These are phyloP conservation scores for Aspergillus udagawae DNA, from an alignment of 2,329 filamentous ascomycete genomes.

Conservation along the genomic window DNA sequence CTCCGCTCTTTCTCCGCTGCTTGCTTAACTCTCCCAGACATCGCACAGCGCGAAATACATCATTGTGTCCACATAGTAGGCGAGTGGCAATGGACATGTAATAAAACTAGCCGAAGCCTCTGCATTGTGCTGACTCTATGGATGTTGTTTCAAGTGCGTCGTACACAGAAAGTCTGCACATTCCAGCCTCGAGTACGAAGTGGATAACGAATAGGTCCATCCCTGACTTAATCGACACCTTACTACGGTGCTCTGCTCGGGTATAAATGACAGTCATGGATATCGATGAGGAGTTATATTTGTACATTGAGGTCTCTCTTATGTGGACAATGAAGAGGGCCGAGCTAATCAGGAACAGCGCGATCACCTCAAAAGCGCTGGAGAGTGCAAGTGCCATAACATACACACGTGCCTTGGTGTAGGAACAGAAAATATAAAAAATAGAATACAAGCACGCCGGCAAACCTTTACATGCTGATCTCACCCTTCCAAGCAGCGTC, in stretches of 20 bases:
- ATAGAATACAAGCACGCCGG: constrained; percentile 13
- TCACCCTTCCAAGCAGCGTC: constrained; percentile 88
- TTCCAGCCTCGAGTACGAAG: background rate
- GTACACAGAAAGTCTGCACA: background rate
- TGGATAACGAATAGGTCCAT: background rate
- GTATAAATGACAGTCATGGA: background rate
- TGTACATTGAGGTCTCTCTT: background rate
- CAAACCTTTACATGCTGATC: constrained; percentile 62
- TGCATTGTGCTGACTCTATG: background rate
- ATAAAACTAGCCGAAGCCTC: background rate
- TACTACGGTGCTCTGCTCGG: background rate
- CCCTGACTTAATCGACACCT: too few relatives aligned
- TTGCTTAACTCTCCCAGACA: background rate
- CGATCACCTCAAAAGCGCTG: background rate
- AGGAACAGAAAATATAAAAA: constrained; percentile 4
- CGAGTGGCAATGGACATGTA: background rate
- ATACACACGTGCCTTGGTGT: constrained; percentile 15
- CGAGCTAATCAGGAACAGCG: background rate
- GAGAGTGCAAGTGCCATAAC: constrained; percentile 8
- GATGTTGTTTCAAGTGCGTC: background rate
- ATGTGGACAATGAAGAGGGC: background rate
- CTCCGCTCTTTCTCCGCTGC: background rate
- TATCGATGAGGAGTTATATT: background rate
- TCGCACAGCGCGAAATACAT: background rate
- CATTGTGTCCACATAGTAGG: background rate